Evolutionary conservation across 345 rosid species (phyloP), one percentile per base, ranked within the genome.

Genomic region (Moricandia moricandioides): DNA sequence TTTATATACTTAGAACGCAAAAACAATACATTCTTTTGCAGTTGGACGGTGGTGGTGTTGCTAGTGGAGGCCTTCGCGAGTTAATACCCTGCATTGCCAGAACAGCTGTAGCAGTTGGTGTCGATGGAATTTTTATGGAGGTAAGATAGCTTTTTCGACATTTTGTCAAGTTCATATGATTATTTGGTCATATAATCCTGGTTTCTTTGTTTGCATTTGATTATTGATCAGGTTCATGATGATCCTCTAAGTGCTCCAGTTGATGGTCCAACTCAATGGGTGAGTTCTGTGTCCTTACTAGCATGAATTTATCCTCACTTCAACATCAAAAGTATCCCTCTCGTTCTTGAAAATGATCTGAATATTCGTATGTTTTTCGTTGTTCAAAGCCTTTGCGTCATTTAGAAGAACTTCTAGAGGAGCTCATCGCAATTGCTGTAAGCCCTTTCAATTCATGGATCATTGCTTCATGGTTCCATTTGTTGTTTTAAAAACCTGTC

Each of bases 201-300:
- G 24, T 0, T 58, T 29, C 11, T 60, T 3, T 26, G 72, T 43
- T 77, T 62, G 54, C 17, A 78, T 57, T 49, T 71, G 61, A 62
- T 76, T 66, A 49, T 2, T 78, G 71, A 40, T 63, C 78, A 95
- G 99, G 99, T 95, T 75, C 99, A 95, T 82, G 90, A 95, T 79
- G 91, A 92, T 83, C 97, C 99, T 83, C 49, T 90, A 73, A 92
- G 76, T 82, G 96, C 99, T 59, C 97, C 97, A 6, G 97, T 90
- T 72, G 97, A 95, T 81, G 99, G 97, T 66, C 99, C 97, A 65
- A 95, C 99, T 52, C 99, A 95, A 70, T 95, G 97, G 99, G 99
- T 95, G 79, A 82, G 97, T 82, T 70, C 56, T 33, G 16, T 45
- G 5, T 67, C 6, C 9, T n/a, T 73, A 34, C 45, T 77, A 12